Conservation (phyloP, 306 rosid species). For the Gleditsia sinensis region DNA sequence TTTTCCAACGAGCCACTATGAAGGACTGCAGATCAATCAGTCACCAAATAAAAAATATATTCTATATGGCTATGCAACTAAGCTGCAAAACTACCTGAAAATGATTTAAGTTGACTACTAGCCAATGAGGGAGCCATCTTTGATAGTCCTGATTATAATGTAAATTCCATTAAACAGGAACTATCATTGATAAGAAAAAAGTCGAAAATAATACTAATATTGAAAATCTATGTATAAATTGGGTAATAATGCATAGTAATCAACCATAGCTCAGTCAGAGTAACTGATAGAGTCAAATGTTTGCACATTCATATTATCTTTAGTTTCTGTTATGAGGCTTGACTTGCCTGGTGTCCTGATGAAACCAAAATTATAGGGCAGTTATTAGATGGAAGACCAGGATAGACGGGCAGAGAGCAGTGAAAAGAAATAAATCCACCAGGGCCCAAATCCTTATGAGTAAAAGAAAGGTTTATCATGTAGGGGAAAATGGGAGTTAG, state of each 20-base stretch:
- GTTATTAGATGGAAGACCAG: no score
- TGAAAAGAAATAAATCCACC: no score
- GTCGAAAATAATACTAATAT: neutral
- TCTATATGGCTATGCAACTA: neutral
- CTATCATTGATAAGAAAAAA: neutral
- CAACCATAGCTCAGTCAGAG: neutral
- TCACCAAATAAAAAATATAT: neutral
- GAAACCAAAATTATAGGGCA: no score
- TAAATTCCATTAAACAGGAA: neutral
- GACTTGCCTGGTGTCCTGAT: no score
- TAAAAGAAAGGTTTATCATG: no score
- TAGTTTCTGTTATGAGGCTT: no score
- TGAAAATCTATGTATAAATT: no score
- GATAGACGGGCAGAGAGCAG: no score
- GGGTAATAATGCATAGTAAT: neutral
- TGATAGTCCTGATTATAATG: conserved; percentile 17
- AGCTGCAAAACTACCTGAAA: neutral
- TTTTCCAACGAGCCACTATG: conserved; percentile 34
- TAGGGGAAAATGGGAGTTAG: no score
- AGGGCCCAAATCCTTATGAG: no score
- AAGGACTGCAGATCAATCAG: conserved; percentile 26
- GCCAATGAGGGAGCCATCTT: neutral
- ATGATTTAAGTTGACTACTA: neutral
- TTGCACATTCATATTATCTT: no score
- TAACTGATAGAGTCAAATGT: no score